Evolutionary conservation across 2,329 filamentous ascomycete genomes (phyloP), one percentile per base, ranked within the genome.

Genomic region (Dactylonectria estremocensis): DNA sequence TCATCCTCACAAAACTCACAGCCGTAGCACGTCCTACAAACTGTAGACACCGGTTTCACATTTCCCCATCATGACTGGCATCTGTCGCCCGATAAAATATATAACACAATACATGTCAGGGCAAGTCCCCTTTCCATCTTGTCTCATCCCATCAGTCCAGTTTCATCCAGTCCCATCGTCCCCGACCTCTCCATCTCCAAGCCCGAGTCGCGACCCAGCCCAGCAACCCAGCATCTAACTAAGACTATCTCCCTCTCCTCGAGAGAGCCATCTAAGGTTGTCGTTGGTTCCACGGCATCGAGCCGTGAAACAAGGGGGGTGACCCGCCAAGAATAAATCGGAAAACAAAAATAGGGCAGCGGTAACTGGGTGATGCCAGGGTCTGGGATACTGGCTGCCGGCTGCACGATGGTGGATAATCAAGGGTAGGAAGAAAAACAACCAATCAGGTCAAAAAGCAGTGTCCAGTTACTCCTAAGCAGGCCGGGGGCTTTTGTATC

Each of bases 391-490:
- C 22, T 49, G 52, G 35, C 37, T 45, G 58, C 52, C 59, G 16
- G 64, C 57, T 53, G 53, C 64, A 45, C 31, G 43, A 57, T 46
- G 58, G 53, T 58, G 37, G 35, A 67, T 54, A 55, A 55, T 24
- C 43, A 64, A 64, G 61, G 52, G 45, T 60, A 56, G 43, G 33
- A 35, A 13, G 14, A 20, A 52, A 56, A 55, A 18, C 57, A 60
- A 55, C 28, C 18, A 55, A 66, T 52, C 53, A 69, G 28, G 63
- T 68, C 61, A 57, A 73, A 71, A 70, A 67, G 66, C 69, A 71
- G 61, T 64, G 71, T 72, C 71, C 71, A 76, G 24, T 28, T 28
- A 76, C 72, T 75, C 72, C 74, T 67, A 48, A 71, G 64, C 66
- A 68, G 48, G 48, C 59, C 64, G 62, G 63, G 58, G 68, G 65